These are phyloP conservation scores for Arthrobotrys musiformis DNA, from an alignment of 2,329 filamentous ascomycete genomes.

Conservation along the genomic window DNA sequence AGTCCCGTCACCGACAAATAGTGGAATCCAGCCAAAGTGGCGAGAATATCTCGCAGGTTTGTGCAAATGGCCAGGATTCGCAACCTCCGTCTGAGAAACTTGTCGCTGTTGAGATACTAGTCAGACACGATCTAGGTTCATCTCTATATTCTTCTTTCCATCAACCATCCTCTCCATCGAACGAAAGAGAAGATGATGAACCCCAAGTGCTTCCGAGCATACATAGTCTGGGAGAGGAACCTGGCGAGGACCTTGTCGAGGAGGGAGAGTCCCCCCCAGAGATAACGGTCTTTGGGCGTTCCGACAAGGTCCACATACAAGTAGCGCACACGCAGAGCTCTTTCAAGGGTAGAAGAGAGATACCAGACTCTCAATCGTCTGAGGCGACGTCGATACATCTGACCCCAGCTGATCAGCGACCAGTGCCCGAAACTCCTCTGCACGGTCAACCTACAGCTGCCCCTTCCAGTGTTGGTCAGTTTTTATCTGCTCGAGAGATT, in stretches of 20 bases:
- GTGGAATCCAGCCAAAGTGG: conserved; percentile 39
- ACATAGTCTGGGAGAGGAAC: background rate
- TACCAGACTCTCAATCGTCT: conserved; percentile 49
- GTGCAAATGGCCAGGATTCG: background rate
- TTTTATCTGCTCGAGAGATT: background rate
- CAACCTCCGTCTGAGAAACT: background rate
- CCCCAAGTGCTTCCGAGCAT: background rate
- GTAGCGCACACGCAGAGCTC: conserved; percentile 32
- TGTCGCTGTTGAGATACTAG: conserved; percentile 19
- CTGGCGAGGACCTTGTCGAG: background rate
- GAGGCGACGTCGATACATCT: conserved; percentile 9
- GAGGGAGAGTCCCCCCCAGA: background rate
- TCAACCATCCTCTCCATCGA: background rate
- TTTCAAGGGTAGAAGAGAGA: conserved; percentile 11
- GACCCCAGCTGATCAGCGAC: conserved; percentile 4
- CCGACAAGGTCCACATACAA: conserved; percentile 15
- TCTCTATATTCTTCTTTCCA: conserved; percentile 19
- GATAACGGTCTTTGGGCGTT: conserved; percentile 6
- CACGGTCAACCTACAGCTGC: background rate
- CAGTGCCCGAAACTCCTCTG: conserved; percentile 43
- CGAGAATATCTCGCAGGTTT: background rate
- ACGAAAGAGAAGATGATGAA: background rate
- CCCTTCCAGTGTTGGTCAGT: background rate
- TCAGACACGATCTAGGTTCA: background rate
- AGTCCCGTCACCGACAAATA: conserved; percentile 16